These are phyloP conservation scores for Podila horticola DNA, from an alignment of 192 early-diverging fungal genomes.

Conservation along the genomic window DNA sequence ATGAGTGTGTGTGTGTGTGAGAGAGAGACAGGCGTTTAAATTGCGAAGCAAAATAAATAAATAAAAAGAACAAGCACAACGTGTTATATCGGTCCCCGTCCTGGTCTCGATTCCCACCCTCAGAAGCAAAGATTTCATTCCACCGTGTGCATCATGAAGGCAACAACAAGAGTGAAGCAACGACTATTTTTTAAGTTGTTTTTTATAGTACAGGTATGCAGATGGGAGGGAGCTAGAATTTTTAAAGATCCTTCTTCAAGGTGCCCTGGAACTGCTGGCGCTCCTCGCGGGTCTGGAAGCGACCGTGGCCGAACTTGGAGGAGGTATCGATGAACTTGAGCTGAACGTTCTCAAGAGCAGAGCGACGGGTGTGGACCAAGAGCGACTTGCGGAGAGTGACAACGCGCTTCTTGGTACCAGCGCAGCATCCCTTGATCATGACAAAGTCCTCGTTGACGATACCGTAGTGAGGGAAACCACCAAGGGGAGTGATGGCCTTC, in stretches of 20 bases:
- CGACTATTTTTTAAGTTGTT: too few species aligned
- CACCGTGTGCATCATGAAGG: too few species aligned
- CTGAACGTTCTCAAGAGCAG: conserved; percentile 93
- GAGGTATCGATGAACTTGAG: conserved; percentile 99
- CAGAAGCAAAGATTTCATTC: too few species aligned
- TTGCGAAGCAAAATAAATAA: too few species aligned
- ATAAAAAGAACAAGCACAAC: too few species aligned
- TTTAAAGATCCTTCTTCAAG: conserved; percentile 85
- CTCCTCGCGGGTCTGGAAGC: conserved; percentile 98
- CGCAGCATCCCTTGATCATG: conserved; percentile 97
- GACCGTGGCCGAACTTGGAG: conserved; percentile 99
- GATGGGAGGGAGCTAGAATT: too few species aligned
- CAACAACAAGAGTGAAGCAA: too few species aligned
- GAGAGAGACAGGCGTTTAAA: not conserved
- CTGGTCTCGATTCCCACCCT: too few species aligned
- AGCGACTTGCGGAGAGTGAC: conserved; percentile 99
- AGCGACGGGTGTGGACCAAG: conserved; percentile 95
- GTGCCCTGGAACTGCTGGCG: conserved; percentile 93
- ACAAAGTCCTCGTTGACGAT: conserved; percentile 97
- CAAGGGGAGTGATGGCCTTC: conserved; percentile 97
- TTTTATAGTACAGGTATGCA: too few species aligned
- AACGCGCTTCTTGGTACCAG: conserved; percentile 97
- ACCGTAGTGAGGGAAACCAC: conserved; percentile 99
- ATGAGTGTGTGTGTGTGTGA: too few species aligned
- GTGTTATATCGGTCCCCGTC: too few species aligned